Conservation (phyloP, 148 eudicot species). For the Rhododendron griersonianum region DNA sequence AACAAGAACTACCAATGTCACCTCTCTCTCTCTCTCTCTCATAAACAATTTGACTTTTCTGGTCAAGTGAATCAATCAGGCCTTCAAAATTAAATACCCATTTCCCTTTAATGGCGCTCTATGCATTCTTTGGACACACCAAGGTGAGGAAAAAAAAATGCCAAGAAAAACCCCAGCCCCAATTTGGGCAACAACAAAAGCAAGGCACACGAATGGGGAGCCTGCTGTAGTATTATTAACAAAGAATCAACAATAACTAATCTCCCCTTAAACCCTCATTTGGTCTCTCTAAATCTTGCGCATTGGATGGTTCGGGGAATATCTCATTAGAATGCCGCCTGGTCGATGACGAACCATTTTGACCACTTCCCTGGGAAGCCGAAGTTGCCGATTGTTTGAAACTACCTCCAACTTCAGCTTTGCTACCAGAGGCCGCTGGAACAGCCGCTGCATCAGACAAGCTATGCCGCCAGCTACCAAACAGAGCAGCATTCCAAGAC, state of each 20-base stretch:
- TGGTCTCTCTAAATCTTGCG: slow-evolving; percentile 38
- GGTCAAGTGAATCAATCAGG: neutral
- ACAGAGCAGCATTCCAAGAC: slow-evolving; percentile 87
- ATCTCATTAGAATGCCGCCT: slow-evolving; percentile 69
- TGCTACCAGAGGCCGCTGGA: slow-evolving; percentile 29
- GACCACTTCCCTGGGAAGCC: slow-evolving; percentile 68
- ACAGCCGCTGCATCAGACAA: slow-evolving; percentile 50
- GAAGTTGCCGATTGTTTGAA: slow-evolving; percentile 52
- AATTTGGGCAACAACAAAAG: slow-evolving; percentile 15
- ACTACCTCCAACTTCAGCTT: slow-evolving; percentile 48
- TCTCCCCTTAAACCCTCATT: slow-evolving; percentile 18
- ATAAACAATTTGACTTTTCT: slow-evolving; percentile 1
- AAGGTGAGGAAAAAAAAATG: slow-evolving; percentile 28
- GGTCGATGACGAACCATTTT: slow-evolving; percentile 49
- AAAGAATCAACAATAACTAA: slow-evolving; percentile 52
- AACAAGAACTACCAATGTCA: slow-evolving; percentile 18
- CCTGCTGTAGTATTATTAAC: slow-evolving; percentile 41
- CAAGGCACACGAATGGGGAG: slow-evolving; percentile 38
- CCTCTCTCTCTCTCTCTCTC: slow-evolving; percentile 1
- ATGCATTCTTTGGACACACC: slow-evolving; percentile 25
- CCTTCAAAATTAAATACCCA: slow-evolving; percentile 1
- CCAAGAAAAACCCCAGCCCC: slow-evolving; percentile 16
- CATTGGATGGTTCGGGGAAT: slow-evolving; percentile 60
- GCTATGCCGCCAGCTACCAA: slow-evolving; percentile 96
- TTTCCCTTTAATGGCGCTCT: slow-evolving; percentile 13